Evolutionary conservation across 768 basidiomycete genomes (phyloP), one percentile per base, ranked within the genome.

Genomic region (Suillus hirtellus): DNA sequence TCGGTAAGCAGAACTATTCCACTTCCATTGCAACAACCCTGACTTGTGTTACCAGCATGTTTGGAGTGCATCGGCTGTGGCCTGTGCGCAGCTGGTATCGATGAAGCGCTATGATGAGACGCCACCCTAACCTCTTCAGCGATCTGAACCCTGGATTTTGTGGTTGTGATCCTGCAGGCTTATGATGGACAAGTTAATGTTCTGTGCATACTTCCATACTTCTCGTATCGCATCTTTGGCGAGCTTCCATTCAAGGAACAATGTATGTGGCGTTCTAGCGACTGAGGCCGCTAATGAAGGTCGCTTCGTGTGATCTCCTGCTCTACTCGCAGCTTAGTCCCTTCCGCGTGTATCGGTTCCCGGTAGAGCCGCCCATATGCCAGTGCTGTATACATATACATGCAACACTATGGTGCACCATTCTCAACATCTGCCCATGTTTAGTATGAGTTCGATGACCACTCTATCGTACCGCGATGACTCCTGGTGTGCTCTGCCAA

Each of bases 11-110:
- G 44, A 12, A 8, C 21, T 34, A 24, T n/a, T 31, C 19, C n/a
- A 54, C 42, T 34, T 9, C 44, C 42, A 46, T 47, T 59, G 24
- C 38, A 40, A 17, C 8, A 17, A 40, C 38, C 37, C 38, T 56
- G 5, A 10, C 21, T 53, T 27, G 15, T 50, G 4, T 35, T 8
- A 12, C 59, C 56, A 88, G 88, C 82, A 9, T 89, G 88, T 63
- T 72, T 89, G 63, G 87, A 89, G 66, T 89, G 88, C 68, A 82
- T 89, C 59, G 83, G 84, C n/a, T 89, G 88, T 64, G 87, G 88
- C 4, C 72, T 89, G 35, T 89, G 88, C 68, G 86, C 83, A 3
- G 86, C 85, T 63, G 86, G 82, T 15, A 59, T 75, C 9, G 76
- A 78, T 17, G 66, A 77, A 61, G 68, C 73, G 55, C 31, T 61